Evolutionary conservation across 805 yeast genomes (phyloP), one percentile per base, ranked within the genome.

Genomic region (Metschnikowia picachoensis): DNA sequence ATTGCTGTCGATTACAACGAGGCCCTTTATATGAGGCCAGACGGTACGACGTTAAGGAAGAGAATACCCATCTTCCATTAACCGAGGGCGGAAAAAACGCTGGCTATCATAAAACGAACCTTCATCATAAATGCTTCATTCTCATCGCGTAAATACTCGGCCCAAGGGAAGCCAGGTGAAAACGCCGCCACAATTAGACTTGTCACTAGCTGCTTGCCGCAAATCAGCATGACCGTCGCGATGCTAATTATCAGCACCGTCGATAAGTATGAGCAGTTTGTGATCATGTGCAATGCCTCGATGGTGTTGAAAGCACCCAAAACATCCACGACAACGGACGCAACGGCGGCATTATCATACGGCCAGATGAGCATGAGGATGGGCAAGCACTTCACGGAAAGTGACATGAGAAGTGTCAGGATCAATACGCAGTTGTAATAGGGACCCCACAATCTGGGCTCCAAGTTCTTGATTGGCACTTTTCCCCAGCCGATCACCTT

Each of bases 361-460:
- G 96, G 94, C 99, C 99, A 94, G 31, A 94, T 92, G 30, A 94
- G 72, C 91, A 92, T 92, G 30, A 94, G 73, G 15, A 94, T 85
- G 0, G 99, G 99, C 51, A 92, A 83, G 17, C 92, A 71, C 59
- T 86, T 88, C 34, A 92, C 83, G 0, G 87, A 80, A 37, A 88
- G 82, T 0, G 97, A 83, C 6, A 90, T 75, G 37, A 91, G 60
- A 1, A 90, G 74, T 0, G 96, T 85, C 9, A 83, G 74, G 0
- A 89, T 75, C 14, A 91, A 62, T 4, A 77, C 75, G n/a, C 66
- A 58, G 1, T 13, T 76, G 65, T 51, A 46, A 51, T 65, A 68
- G 1, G 60, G 59, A 37, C 65, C 66, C 35, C 72, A 74, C 31
- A 61, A 60, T 41, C 64, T 53, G 35, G 52, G 45, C 2, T 41